Percentiles rank a stretch among this genome's conserved stretches.
phyloP scores from a whole-genome alignment of 148 eudicot species.

The Oxyria digyna region DNA sequence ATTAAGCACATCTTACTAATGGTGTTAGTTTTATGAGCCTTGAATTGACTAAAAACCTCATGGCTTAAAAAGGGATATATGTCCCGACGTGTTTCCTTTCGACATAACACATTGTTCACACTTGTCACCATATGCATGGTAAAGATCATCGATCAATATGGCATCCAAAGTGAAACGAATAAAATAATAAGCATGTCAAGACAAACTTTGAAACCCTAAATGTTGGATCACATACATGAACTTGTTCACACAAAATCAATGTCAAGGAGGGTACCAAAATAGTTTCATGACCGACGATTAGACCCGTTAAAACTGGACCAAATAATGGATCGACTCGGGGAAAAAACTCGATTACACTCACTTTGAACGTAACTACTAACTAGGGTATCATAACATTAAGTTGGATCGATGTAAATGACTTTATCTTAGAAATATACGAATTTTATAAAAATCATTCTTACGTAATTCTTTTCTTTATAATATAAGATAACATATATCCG shows the following conservation, averaged over 20 bases:
- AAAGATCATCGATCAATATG: background rate
- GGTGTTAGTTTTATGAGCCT: background rate
- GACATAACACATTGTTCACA: background rate
- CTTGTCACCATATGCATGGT: background rate
- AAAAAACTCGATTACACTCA: too few species aligned
- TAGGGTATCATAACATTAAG: too few species aligned
- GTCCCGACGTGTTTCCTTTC: constrained; percentile 1
- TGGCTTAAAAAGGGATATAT: background rate
- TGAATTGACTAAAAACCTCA: background rate
- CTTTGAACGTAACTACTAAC: too few species aligned
- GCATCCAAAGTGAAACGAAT: constrained; percentile 5
- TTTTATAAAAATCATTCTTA: too few species aligned
- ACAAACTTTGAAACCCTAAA: constrained; percentile 4
- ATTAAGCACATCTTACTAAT: background rate
- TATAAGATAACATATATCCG: too few species aligned
- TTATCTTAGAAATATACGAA: too few species aligned
- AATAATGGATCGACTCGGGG: too few species aligned
- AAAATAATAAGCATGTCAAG: background rate
- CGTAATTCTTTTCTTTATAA: too few species aligned
- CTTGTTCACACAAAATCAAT: constrained; percentile 4
- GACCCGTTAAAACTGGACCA: too few species aligned
- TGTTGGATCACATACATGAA: background rate
- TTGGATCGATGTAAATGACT: too few species aligned
- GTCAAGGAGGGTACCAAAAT: background rate
- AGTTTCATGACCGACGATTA: background rate